phyloP scores from a whole-genome alignment of 1,284 basidiomycete genomes.

The Pulveroboletus sp. region DNA sequence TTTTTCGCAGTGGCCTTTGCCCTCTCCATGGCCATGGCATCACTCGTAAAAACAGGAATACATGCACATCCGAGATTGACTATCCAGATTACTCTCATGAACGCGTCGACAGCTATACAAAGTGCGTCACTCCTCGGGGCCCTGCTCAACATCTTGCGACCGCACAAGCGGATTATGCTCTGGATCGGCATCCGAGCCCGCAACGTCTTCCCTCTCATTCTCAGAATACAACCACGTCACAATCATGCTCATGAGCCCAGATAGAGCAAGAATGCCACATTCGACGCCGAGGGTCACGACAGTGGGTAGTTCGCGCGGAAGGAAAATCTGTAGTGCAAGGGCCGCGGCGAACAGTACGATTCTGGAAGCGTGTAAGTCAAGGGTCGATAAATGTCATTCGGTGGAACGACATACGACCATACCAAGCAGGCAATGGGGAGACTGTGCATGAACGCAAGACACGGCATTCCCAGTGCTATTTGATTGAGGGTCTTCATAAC shows the following conservation, averaged over 20 bases:
- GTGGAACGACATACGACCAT: constrained; percentile 14
- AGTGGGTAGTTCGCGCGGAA: background rate
- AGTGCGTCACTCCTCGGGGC: background rate
- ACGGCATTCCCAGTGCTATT: constrained; percentile 8
- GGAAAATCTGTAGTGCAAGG: constrained; percentile 15
- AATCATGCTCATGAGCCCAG: background rate
- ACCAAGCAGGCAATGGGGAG: constrained; percentile 15
- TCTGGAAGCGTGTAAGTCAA: constrained; percentile 1
- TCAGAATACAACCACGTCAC: constrained; percentile 6
- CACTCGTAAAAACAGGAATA: too few relatives aligned
- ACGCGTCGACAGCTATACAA: background rate
- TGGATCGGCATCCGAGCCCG: background rate
- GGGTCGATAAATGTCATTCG: background rate
- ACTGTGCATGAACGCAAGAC: constrained; percentile 15
- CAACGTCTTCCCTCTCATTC: background rate
- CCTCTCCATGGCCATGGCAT: too few relatives aligned
- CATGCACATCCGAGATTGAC: too few relatives aligned
- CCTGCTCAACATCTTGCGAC: background rate
- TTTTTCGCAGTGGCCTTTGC: too few relatives aligned
- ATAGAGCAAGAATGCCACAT: constrained; percentile 4
- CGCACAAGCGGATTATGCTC: background rate
- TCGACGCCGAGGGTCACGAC: background rate
- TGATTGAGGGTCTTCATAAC: constrained; percentile 7
- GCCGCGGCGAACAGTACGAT: constrained; percentile 13
- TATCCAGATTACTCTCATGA: background rate